These are phyloP conservation scores for Microbotryum intermedium DNA, from an alignment of 1,284 basidiomycete genomes.

Conservation along the genomic window DNA sequence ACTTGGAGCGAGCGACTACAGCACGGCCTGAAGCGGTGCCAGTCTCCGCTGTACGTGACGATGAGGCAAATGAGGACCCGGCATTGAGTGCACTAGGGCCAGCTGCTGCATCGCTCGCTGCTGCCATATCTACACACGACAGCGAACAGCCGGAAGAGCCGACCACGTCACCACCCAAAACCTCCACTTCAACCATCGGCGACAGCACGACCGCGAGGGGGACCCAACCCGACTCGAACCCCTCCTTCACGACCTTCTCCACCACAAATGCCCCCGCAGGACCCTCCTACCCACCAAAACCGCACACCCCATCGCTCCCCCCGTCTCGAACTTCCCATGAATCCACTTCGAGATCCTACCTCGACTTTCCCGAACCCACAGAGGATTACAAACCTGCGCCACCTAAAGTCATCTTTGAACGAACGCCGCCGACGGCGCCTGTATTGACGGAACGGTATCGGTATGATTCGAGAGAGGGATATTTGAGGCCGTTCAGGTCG, in stretches of 20 bases:
- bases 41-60: not conserved
- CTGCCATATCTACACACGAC: too few relatives aligned
- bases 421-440: constrained; percentile 38
- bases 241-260: not conserved
- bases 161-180: too few relatives aligned
- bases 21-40: not conserved
- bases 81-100: not conserved
- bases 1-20: too few relatives aligned
- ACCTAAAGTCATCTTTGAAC: constrained; percentile 6
- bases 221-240: too few relatives aligned
- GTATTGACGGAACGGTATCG: constrained; percentile 51
- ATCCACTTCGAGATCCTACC: constrained; percentile 3
- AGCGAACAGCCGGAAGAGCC: too few relatives aligned
- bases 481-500: constrained; percentile 49
- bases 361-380: constrained; percentile 25
- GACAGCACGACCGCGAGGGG: too few relatives aligned
- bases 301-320: not conserved
- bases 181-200: too few relatives aligned
- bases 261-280: not conserved
- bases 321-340: not conserved
- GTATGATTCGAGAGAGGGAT: constrained; percentile 50
- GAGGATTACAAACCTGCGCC: constrained; percentile 12
- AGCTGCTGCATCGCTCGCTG: not conserved
- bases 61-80: not conserved
- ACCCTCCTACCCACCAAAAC: constrained; percentile 3